These are phyloP conservation scores for Pseudogymnoascus sp. DNA, from an alignment of 2,329 filamentous ascomycete species.

Conservation along the genomic window DNA sequence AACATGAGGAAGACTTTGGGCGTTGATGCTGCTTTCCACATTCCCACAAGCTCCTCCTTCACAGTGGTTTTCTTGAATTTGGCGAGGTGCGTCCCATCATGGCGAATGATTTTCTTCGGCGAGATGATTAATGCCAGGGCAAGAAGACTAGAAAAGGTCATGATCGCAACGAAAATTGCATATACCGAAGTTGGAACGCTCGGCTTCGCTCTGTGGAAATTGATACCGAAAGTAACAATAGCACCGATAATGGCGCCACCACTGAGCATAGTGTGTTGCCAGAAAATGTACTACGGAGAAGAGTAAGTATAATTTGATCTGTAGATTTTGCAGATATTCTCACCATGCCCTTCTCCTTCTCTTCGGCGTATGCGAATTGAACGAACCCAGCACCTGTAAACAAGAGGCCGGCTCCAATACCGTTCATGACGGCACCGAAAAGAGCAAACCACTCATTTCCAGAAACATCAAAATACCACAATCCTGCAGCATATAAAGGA, in stretches of 20 bases:
- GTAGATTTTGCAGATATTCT: not conserved
- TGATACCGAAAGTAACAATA: slow-evolving; percentile 15
- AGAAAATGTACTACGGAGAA: slow-evolving; percentile 5
- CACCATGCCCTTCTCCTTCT: slow-evolving; percentile 16
- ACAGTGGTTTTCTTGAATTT: slow-evolving; percentile 16
- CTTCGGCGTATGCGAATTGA: slow-evolving; percentile 17
- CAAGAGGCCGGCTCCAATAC: slow-evolving; percentile 14
- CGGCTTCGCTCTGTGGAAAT: not conserved
- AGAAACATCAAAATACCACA: slow-evolving; percentile 16
- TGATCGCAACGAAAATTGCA: slow-evolving; percentile 18
- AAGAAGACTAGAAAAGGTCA: slow-evolving; percentile 15
- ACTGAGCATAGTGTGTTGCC: slow-evolving; percentile 12
- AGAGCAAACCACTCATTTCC: slow-evolving; percentile 15
- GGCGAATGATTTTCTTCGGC: slow-evolving; percentile 21
- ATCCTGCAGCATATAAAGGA: slow-evolving; percentile 1
- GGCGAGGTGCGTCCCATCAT: slow-evolving; percentile 16
- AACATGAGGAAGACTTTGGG: slow-evolving; percentile 16
- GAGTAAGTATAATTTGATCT: slow-evolving; percentile 8
- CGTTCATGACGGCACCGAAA: slow-evolving; percentile 13
- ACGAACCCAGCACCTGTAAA: slow-evolving; percentile 13
- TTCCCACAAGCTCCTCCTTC: slow-evolving; percentile 14
- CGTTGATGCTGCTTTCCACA: slow-evolving; percentile 13
- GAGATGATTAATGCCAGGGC: slow-evolving; percentile 19
- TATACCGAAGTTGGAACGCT: slow-evolving; percentile 16
- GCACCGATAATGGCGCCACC: slow-evolving; percentile 15